These are phyloP conservation scores for Neolentinus lepideus DNA, from an alignment of 1,284 basidiomycete species.

Conservation along the genomic window DNA sequence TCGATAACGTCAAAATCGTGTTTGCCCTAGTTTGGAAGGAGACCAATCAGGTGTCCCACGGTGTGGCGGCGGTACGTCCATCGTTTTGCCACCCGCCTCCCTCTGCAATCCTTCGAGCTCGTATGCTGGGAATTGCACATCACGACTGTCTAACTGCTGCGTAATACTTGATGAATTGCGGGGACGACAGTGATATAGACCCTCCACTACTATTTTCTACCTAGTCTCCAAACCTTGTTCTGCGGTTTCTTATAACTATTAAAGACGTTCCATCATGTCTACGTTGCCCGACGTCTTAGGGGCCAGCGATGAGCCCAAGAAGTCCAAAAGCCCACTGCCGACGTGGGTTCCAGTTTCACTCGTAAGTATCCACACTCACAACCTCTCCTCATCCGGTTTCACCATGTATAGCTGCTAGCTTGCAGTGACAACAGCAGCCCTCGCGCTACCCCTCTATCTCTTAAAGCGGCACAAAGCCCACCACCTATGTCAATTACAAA, in stretches of 20 bases:
- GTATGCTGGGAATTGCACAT: no score
- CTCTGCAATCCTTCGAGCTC: no score
- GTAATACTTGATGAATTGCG: no score
- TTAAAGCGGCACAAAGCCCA: slow-evolving; percentile 21
- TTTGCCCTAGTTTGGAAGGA: background rate
- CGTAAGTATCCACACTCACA: slow-evolving; percentile 3
- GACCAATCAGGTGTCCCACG: background rate
- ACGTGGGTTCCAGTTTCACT: slow-evolving; percentile 13
- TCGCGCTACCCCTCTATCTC: slow-evolving; percentile 26
- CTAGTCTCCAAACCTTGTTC: no score
- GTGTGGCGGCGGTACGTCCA: background rate
- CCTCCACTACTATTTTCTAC: no score
- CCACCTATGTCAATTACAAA: slow-evolving; percentile 9
- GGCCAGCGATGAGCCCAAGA: no score
- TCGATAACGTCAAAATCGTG: background rate
- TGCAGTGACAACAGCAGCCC: slow-evolving; percentile 27
- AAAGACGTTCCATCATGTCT: no score
- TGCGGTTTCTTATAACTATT: no score
- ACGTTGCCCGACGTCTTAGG: no score
- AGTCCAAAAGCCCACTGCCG: background rate
- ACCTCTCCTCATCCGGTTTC: background rate
- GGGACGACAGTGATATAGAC: no score
- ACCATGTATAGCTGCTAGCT: slow-evolving; percentile 20
- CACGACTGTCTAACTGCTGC: no score
- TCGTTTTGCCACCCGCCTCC: no score